Evolutionary conservation across 768 basidiomycete species (phyloP), one percentile per base, ranked within the genome.

Genomic region (Fibroporia radiculosa): DNA sequence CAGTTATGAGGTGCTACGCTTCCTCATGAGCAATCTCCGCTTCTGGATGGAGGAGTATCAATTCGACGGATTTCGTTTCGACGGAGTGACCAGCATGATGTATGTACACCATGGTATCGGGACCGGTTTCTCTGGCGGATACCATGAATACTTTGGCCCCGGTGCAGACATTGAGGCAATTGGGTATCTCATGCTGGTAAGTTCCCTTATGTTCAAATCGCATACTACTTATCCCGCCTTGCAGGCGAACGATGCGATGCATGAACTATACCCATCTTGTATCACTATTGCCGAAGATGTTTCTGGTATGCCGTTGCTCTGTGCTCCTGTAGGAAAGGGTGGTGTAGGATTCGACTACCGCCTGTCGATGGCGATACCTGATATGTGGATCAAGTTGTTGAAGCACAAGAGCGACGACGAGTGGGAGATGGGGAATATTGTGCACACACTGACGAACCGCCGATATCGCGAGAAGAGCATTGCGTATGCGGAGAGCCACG

Each of bases 51-150:
- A 99, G 48, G 87, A 90, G 59, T 99, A 87, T 66, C 77, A 77
- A 54, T 97, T 99, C 62, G 96, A 98, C 56, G 96, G 96, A 10
- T 99, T 97, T 78, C 72, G 96, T 33, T 99, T 99, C 60, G 96
- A 99, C 54, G 96, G 96, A 22, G 96, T 99, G 38, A 99, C 96
- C 3, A 93, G 91, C 59, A 98, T 98, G 95, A 93, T 99, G 91
- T 99, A 97, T 67, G 68, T 78, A 41, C 96, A 99, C 60, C 96
- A 98, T 64, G 96, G 96, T 8, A 98, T 98, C 55, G 95, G 95
- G 13, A 78, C 93, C 6, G 96, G 95, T 14, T 99, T 99, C 68
- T 95, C 92, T 32, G 93, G 95, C 22, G 93, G 90, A 11, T 99
- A 99, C 65, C 89, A 96, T 59, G 96, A 99, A 64, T 99, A 99